phyloP scores from a whole-genome alignment of 1,284 basidiomycete genomes.

The Fomitopsis pinicola region DNA sequence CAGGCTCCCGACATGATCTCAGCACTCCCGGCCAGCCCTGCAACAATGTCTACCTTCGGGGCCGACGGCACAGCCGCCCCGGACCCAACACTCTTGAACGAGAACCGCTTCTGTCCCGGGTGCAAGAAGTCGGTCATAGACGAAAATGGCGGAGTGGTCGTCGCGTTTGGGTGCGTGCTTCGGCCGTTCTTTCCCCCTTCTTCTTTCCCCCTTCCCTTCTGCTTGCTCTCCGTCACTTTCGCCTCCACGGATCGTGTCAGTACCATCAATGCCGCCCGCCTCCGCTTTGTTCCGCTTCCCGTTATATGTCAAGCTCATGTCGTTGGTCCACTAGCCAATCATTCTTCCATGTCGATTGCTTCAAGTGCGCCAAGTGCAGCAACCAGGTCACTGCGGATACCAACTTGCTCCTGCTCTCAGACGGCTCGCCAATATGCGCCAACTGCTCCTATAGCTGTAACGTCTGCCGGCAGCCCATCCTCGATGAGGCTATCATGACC shows the following conservation, averaged over 20 bases:
- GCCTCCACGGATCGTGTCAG: not conserved
- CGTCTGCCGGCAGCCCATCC: conserved; percentile 86
- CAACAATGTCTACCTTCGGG: conserved; percentile 10
- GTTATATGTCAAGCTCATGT: not conserved
- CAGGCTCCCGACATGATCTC: conserved; percentile 12
- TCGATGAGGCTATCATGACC: conserved; percentile 98
- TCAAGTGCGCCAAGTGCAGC: conserved; percentile 80
- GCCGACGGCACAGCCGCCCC: conserved; percentile 4
- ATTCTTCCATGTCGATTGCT: conserved; percentile 80
- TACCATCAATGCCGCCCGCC: not conserved
- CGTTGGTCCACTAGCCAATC: conserved; percentile 52
- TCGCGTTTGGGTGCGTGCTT: conserved; percentile 78
- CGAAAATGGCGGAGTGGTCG: conserved; percentile 82
- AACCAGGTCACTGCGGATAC: conserved; percentile 88
- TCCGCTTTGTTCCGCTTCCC: conserved; percentile 15
- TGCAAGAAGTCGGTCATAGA: conserved; percentile 82
- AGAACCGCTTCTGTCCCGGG: conserved; percentile 77
- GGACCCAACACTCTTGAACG: conserved; percentile 28
- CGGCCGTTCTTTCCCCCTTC: not conserved
- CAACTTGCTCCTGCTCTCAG: conserved; percentile 91
- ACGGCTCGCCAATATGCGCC: conserved; percentile 95
- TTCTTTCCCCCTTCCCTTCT: not conserved
- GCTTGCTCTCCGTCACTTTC: not conserved
- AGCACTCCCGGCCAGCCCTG: conserved; percentile 8
- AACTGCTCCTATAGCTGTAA: conserved; percentile 97